Base-by-base conservation (phyloP, 441 rosid genomes). In the Eutrema salsugineum region DNA sequence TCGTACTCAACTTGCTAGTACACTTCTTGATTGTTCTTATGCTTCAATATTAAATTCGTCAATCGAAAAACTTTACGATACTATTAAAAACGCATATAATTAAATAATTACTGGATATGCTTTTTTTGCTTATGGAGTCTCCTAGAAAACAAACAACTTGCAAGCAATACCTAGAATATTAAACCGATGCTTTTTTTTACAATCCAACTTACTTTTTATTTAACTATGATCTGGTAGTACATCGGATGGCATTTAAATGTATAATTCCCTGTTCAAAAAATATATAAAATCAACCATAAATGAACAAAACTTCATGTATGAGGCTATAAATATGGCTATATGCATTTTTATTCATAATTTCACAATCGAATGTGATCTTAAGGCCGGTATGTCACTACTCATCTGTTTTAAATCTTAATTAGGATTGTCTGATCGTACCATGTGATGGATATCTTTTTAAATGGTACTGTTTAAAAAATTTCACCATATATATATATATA, bases 1-100 rank as follows among this genome's bases (percentile, higher is more conserved):
- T 65, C 76, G 72, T 65, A 55, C 55, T 4, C 72, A 58, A 69
- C 64, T 74, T 74, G 80, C 35, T 77, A 65, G 63, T 70, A 77
- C 64, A 9, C 76, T 77, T 77, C 80, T 16, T 77, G 68, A 77
- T 71, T 65, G 68, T 65, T 77, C 76, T 77, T 71, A 71, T 77
- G 76, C 80, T 77, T 65, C 24, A 35, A 51, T 77, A 65, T 65
- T 70, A 11, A 40, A 64, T 53, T 75, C 56, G 24, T 14, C 28
- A 42, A 65, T 65, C 75, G 39, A 43, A 43, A 64, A 70, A 33
- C 19, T 56, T 70, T 48, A 56, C 11, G 24, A 42, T 65, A 42
- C 19, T 56, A 65, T 70, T 40, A 8, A 40, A 48, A 38, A 47
- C 46, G 35, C 30, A 16, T 47, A 12, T 40, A 30, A 1, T 51